These are phyloP conservation scores for Viola pubescens DNA, from an alignment of 441 rosid species.

Conservation along the genomic window DNA sequence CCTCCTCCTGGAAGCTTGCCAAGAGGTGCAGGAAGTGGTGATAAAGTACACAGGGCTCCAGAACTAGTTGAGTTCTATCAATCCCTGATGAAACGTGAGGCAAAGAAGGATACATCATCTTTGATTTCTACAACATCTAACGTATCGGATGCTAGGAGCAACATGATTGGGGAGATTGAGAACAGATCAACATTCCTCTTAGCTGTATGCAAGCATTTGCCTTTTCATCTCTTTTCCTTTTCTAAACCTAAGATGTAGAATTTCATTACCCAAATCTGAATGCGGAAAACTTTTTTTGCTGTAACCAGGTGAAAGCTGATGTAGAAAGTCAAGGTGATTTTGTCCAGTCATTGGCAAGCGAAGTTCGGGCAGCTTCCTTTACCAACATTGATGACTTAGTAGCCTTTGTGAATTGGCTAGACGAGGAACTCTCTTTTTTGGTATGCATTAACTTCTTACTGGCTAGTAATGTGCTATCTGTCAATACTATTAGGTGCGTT, in stretches of 20 bases:
- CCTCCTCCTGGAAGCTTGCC: slow-evolving; percentile 78
- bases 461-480: slow-evolving; percentile 10
- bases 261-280: slow-evolving; percentile 13
- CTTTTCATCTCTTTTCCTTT: slow-evolving; percentile 11
- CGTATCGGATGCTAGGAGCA: slow-evolving; percentile 68
- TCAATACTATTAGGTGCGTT: not conserved
- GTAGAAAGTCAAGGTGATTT: slow-evolving; percentile 98
- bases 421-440: slow-evolving; percentile 97
- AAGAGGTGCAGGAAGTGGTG: slow-evolving; percentile 61
- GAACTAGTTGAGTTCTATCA: slow-evolving; percentile 95
- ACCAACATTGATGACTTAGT: slow-evolving; percentile 63
- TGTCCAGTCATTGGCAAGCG: slow-evolving; percentile 81
- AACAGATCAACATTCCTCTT: slow-evolving; percentile 90
- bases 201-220: slow-evolving; percentile 46
- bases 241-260: not conserved
- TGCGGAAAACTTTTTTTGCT: slow-evolving; percentile 11
- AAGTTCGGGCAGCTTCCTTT: slow-evolving; percentile 84
- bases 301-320: slow-evolving; percentile 85
- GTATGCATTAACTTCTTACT: slow-evolving; percentile 28
- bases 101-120: slow-evolving; percentile 72
- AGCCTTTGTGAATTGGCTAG: slow-evolving; percentile 96
- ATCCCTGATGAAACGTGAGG: slow-evolving; percentile 86
- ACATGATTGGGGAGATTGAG: slow-evolving; percentile 93
- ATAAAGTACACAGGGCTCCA: slow-evolving; percentile 90
- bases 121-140: slow-evolving; percentile 60